Evolutionary conservation across 2,329 filamentous ascomycete species (phyloP).

Genomic region (Monosporascus sp.): DNA sequence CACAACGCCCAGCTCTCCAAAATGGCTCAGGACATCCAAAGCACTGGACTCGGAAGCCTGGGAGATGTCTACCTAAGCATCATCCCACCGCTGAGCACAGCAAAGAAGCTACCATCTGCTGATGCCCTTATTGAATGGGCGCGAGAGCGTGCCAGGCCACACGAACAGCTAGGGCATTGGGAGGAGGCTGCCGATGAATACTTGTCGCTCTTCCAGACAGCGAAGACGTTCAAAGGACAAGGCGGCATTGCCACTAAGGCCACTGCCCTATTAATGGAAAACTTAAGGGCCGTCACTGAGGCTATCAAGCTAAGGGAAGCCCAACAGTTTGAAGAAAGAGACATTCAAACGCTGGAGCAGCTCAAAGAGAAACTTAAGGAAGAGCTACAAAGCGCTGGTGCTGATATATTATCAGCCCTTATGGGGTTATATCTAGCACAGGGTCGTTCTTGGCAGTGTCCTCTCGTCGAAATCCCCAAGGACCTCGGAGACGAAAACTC

Average conservation of each 20-base stretch:
- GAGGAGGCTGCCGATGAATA: slow-evolving; percentile 8
- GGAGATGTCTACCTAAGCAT: slow-evolving; percentile 23
- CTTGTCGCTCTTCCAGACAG: slow-evolving; percentile 10
- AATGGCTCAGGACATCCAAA: slow-evolving; percentile 18
- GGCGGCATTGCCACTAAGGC: not conserved
- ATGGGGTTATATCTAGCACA: not conserved
- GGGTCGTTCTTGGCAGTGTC: not conserved
- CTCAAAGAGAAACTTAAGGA: not conserved
- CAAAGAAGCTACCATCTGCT: slow-evolving; percentile 7
- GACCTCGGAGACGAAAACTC: not conserved
- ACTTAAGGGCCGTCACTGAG: not conserved
- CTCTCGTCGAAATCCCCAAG: not conserved
- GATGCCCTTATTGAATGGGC: slow-evolving; percentile 8
- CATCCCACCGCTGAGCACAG: slow-evolving; percentile 20
- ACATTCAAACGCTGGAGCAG: not conserved
- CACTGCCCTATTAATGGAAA: not conserved
- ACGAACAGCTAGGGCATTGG: slow-evolving; percentile 10
- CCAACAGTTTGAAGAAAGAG: not conserved
- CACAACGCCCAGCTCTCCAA: slow-evolving; percentile 12
- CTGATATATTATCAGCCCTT: not conserved
- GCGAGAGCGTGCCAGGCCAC: slow-evolving; percentile 5
- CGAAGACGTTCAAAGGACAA: not conserved
- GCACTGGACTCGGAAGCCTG: slow-evolving; percentile 15
- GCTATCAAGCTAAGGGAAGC: not conserved
- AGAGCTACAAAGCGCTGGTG: not conserved